Conservation (phyloP, 106 monocot genomes). For the Platanthera guangdongensis region DNA sequence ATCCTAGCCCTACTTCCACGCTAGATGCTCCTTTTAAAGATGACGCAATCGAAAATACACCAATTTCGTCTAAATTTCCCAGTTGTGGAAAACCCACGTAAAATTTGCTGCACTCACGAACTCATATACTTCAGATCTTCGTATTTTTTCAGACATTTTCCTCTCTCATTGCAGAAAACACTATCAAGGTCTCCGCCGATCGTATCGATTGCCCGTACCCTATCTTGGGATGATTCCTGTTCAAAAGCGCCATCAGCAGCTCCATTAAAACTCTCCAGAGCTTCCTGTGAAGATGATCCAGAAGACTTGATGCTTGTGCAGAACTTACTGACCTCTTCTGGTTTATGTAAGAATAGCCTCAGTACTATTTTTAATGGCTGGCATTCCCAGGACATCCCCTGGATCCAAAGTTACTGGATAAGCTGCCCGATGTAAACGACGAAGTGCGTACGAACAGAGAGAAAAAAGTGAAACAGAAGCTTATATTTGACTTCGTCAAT, state of each 20-base stretch:
- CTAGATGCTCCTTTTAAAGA: conserved; percentile 25
- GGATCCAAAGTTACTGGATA: conserved; percentile 35
- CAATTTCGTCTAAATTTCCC: conserved; percentile 10
- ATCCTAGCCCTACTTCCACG: conserved; percentile 29
- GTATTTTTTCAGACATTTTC: not conserved
- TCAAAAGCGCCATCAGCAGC: conserved; percentile 19
- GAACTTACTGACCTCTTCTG: conserved; percentile 36
- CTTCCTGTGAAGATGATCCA: conserved; percentile 32
- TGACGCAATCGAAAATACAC: conserved; percentile 8
- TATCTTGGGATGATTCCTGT: conserved; percentile 28
- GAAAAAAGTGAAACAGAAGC: conserved; percentile 35
- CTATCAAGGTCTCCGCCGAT: conserved; percentile 50
- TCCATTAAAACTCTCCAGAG: conserved; percentile 19
- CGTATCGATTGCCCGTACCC: conserved; percentile 52
- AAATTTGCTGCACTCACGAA: conserved; percentile 3
- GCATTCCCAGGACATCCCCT: conserved; percentile 55
- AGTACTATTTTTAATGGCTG: conserved; percentile 24
- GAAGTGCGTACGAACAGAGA: conserved; percentile 25
- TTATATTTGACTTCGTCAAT: conserved; percentile 51
- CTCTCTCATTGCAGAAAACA: conserved; percentile 26
- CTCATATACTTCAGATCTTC: not conserved
- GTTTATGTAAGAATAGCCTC: conserved; percentile 22
- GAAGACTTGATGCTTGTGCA: conserved; percentile 35
- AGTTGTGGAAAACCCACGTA: conserved; percentile 23
- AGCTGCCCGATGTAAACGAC: conserved; percentile 28